These are phyloP conservation scores for Suhomyces sp. DNA, from an alignment of 805 yeast species.

Conservation along the genomic window DNA sequence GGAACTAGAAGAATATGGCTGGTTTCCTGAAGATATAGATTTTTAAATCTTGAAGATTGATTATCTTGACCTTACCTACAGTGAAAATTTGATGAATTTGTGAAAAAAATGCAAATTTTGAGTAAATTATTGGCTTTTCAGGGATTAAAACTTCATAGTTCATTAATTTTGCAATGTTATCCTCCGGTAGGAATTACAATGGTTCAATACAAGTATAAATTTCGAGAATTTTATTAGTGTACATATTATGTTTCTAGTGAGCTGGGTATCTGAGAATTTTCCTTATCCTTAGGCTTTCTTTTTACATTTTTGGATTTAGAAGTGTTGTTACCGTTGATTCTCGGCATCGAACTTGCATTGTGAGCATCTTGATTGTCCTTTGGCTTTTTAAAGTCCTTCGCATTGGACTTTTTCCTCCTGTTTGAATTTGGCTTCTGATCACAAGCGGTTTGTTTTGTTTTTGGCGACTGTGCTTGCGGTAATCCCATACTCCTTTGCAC, in stretches of 20 bases:
- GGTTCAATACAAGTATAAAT: neutral
- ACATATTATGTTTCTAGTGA: neutral
- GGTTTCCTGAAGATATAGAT: constrained; percentile 62
- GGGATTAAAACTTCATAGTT: neutral
- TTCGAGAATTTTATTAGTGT: neutral
- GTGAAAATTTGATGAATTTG: neutral
- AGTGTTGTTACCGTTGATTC: neutral
- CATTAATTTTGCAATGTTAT: neutral
- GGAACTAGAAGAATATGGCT: constrained; percentile 51
- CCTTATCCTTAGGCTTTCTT: neutral
- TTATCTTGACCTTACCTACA: neutral
- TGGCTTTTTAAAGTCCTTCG: neutral
- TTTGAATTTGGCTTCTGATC: neutral
- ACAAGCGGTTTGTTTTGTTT: neutral
- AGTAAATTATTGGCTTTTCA: too few species aligned
- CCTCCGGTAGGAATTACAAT: neutral
- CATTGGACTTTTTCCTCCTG: neutral
- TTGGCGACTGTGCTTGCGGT: neutral
- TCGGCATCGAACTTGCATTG: neutral
- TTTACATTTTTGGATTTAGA: neutral
- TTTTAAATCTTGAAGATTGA: neutral
- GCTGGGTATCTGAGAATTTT: neutral
- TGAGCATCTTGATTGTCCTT: neutral
- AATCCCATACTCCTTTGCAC: constrained; percentile 47
- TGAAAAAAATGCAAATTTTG: neutral